These are phyloP conservation scores for Chernovozyma aurita DNA, from an alignment of 1,139 yeast species.

Conservation along the genomic window DNA sequence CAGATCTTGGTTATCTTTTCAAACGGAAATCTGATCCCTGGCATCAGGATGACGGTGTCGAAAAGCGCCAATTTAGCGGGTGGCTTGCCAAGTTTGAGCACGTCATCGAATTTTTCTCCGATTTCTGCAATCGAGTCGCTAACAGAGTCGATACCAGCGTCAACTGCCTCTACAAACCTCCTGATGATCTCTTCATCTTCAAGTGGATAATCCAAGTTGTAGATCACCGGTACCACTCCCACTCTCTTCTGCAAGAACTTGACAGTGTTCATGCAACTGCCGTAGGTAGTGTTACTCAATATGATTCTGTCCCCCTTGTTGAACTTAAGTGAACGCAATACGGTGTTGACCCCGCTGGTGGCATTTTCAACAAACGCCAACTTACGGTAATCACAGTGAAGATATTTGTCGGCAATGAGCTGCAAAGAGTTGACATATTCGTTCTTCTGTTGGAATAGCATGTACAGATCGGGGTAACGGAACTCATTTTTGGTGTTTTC, in stretches of 20 bases:
- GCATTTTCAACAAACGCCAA: conserved; percentile 56
- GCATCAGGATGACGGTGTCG: conserved; percentile 63
- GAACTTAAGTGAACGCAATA: conserved; percentile 53
- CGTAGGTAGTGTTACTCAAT: conserved; percentile 51
- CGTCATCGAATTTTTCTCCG: neutral
- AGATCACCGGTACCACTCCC: conserved; percentile 43
- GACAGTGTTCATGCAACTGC: conserved; percentile 53
- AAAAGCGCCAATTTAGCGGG: conserved; percentile 44
- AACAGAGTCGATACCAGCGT: conserved; percentile 3
- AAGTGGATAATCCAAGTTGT: conserved; percentile 47
- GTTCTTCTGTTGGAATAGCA: conserved; percentile 17
- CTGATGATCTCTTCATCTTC: conserved; percentile 43
- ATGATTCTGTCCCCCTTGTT: conserved; percentile 52
- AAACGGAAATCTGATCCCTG: conserved; percentile 59
- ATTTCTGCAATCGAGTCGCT: neutral
- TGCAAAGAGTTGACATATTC: conserved; percentile 28
- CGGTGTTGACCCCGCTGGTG: conserved; percentile 56
- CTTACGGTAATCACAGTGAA: conserved; percentile 41
- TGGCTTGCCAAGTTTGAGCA: neutral
- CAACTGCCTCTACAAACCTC: conserved; percentile 31
- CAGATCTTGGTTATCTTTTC: conserved; percentile 46
- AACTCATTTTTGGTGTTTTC: conserved; percentile 23
- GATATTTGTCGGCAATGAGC: conserved; percentile 23
- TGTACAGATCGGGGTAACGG: conserved; percentile 39
- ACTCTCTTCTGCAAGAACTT: conserved; percentile 36